Conservation (phyloP, 2,329 filamentous ascomycete species). For the Eurotiales sp. region DNA sequence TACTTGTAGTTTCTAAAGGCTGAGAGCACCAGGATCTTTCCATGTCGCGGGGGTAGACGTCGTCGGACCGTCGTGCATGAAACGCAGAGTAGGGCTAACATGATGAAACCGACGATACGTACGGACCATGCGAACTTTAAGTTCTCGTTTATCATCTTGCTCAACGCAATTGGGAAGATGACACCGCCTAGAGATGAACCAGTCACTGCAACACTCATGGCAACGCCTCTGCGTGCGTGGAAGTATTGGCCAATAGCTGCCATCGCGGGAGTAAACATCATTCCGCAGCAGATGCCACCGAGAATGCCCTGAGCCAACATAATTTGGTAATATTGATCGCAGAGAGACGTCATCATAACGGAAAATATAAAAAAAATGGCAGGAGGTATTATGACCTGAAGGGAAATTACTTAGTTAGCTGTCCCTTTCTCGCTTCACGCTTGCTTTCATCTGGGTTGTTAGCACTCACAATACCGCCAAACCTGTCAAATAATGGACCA, state of each 20-base stretch:
- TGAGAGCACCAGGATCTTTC: constrained; percentile 17
- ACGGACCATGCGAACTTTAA: constrained; percentile 51
- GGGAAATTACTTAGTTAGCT: constrained; percentile 21
- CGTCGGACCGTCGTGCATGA: constrained; percentile 26
- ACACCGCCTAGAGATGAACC: constrained; percentile 51
- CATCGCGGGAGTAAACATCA: constrained; percentile 44
- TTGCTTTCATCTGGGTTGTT: no score
- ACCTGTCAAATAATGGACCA: constrained; percentile 46
- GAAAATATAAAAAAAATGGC: constrained; percentile 12
- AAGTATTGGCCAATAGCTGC: constrained; percentile 47
- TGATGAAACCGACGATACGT: constrained; percentile 49
- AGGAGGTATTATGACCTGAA: constrained; percentile 36
- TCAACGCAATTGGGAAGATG: constrained; percentile 46
- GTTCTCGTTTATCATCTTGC: constrained; percentile 45
- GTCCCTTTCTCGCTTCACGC: background rate
- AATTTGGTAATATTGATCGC: constrained; percentile 49
- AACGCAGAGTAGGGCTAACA: constrained; percentile 42
- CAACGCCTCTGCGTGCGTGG: constrained; percentile 42
- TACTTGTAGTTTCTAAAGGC: constrained; percentile 22
- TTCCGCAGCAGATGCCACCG: constrained; percentile 37
- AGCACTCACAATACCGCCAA: constrained; percentile 35
- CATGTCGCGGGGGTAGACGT: constrained; percentile 21
- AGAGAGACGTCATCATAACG: constrained; percentile 33
- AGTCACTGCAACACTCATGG: constrained; percentile 43
- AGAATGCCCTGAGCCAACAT: constrained; percentile 39